A percentile compares a stretch with the other conserved stretches of the same genome.
These are phyloP conservation scores for Globisporangium apiculatum DNA, from an alignment of 352 stramenopile genomes.

Conservation along the genomic window DNA sequence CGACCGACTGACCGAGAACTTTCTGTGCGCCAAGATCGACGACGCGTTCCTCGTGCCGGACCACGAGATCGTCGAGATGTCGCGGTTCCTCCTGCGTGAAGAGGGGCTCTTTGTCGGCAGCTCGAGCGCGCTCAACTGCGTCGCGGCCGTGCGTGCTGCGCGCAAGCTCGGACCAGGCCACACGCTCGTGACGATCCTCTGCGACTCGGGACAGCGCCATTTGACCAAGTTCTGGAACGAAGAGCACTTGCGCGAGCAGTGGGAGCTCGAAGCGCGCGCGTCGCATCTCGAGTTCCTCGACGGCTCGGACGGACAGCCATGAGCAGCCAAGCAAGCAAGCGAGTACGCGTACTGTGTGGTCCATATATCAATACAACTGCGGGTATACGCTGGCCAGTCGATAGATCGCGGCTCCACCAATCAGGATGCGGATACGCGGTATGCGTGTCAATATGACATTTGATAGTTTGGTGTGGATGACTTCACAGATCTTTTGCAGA, in stretches of 20 bases:
- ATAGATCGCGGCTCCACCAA: no score
- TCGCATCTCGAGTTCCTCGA: slow-evolving; percentile 69
- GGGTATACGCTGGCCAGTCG: no score
- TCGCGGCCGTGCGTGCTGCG: slow-evolving; percentile 66
- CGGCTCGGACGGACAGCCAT: slow-evolving; percentile 58
- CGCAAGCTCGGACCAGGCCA: slow-evolving; percentile 72
- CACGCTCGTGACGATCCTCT: slow-evolving; percentile 83
- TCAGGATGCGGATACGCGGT: no score
- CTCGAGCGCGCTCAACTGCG: slow-evolving; percentile 83
- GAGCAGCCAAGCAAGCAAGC: slow-evolving; percentile 3
- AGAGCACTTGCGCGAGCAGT: slow-evolving; percentile 59
- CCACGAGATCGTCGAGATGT: slow-evolving; percentile 97
- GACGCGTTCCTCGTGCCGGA: slow-evolving; percentile 88
- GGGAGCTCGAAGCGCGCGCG: slow-evolving; percentile 49
- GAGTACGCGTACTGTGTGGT: no score
- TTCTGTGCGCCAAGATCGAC: slow-evolving; percentile 86
- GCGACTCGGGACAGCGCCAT: slow-evolving; percentile 86
- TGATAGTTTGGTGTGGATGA: no score
- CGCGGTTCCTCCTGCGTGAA: slow-evolving; percentile 91
- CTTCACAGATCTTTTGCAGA: not conserved
- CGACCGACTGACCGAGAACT: slow-evolving; percentile 96
- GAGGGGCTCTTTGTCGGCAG: slow-evolving; percentile 96
- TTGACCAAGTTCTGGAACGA: slow-evolving; percentile 88
- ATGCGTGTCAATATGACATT: no score
- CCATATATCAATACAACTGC: no score